Evolutionary conservation across 768 basidiomycete species (phyloP).

Genomic region (Mycena rosella): DNA sequence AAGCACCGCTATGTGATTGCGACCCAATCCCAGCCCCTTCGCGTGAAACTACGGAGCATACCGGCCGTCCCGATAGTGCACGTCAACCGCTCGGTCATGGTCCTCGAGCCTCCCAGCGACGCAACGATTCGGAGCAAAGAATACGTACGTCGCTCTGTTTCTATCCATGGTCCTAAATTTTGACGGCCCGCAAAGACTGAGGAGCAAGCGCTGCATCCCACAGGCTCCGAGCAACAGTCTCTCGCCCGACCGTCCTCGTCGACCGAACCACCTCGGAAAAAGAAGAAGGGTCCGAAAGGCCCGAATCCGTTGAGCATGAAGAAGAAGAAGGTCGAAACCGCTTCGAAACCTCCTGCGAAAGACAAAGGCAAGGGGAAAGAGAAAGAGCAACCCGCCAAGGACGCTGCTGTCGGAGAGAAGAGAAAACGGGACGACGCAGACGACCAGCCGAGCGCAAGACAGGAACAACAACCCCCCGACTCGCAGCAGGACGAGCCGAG

Average conservation of each 20-base stretch:
- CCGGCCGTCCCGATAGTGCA: constrained; percentile 93
- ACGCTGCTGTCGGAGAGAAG: constrained; percentile 30
- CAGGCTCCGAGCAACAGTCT: constrained; percentile 59
- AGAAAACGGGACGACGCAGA: constrained; percentile 35
- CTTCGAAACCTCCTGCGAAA: constrained; percentile 19
- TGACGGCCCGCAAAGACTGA: constrained; percentile 63
- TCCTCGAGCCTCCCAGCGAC: constrained; percentile 91
- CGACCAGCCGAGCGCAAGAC: background rate
- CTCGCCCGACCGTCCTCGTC: constrained; percentile 52
- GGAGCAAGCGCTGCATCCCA: constrained; percentile 68
- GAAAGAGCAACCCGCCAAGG: constrained; percentile 1
- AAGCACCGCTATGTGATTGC: constrained; percentile 94
- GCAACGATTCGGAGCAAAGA: constrained; percentile 79
- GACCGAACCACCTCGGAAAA: constrained; percentile 59
- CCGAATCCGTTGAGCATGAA: constrained; percentile 95
- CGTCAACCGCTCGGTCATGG: constrained; percentile 91
- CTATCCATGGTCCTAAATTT: background rate
- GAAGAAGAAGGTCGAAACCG: constrained; percentile 73
- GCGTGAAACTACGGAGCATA: constrained; percentile 74
- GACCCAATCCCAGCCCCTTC: constrained; percentile 82
- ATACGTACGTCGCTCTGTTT: constrained; percentile 43
- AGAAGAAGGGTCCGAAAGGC: constrained; percentile 82
- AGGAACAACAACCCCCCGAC: constrained; percentile 1
- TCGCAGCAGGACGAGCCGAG: constrained; percentile 24
- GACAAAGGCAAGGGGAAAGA: constrained; percentile 22